Base-by-base conservation (phyloP, 2,329 filamentous ascomycete species). In the Verticillium nubilum region DNA sequence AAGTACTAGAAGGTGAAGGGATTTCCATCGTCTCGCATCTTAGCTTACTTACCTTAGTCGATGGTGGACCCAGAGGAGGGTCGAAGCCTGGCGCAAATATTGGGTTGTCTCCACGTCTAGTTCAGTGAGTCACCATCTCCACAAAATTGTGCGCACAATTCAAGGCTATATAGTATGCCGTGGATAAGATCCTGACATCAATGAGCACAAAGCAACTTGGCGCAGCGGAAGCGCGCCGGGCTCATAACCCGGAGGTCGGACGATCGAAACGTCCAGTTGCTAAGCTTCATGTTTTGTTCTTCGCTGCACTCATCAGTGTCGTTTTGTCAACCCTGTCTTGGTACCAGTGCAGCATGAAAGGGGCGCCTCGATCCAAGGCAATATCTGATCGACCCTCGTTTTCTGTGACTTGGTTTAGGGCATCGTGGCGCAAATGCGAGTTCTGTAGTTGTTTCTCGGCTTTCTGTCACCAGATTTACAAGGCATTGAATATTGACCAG, bases 201-300 rank as follows among this genome's bases (percentile, higher is more conserved):
- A n/a, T n/a, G n/a, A n/a, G n/a, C n/a, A n/a, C n/a, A 47, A 54
- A 62, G 59, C 59, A 62, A 57, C 52, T 56, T 61, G 61, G 61
- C 61, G 59, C 58, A 63, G 60, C 57, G 60, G 61, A 60, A 63
- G 56, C 58, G 61, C 61, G 61, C 61, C 61, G 61, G 60, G 60
- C 61, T 63, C 60, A 63, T 63, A 63, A 63, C 60, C 60, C 61
- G 61, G 60, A 63, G 60, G 58, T 60, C 61, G 56, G 52, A 52
- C 53, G 59, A 62, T 62, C 61, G 59, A 62, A 60, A 60, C 60
- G 27, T 31, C 29, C 53, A 56, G 19, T 54, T 26, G 42, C 53
- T 15, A 55, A 25, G 27, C 26, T 47, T 25, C 5, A 47, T 19
- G n/a, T 47, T 47, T 47, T 47, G 42, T 19, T 12, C 7, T 47